Evolutionary conservation across 768 basidiomycete species (phyloP), one percentile per base, ranked within the genome.

Genomic region (Boletus subparvulus): DNA sequence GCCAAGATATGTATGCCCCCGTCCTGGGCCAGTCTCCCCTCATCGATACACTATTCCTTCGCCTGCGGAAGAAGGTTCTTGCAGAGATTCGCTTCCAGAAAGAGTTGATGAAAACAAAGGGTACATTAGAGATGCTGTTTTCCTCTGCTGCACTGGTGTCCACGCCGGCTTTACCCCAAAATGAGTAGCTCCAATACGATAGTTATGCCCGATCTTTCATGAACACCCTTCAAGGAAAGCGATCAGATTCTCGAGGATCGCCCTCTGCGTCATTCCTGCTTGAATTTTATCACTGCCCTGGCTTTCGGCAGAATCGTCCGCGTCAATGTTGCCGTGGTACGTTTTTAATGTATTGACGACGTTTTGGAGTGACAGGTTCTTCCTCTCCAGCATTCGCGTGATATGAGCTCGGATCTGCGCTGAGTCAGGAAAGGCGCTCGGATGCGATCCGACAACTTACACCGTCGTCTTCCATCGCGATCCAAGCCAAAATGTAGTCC

Each of bases 391-490:
- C 80, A 98, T 88, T 64, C 85, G 83, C 51, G 79, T 69, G 8
- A 86, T 77, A 72, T 98, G 96, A 12, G 75, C 74, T 47, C 85
- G 87, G 50, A 94, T 85, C 96, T 98, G 33, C 13, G 28, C 64
- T 35, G n/a, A 11, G 37, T 71, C 32, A 65, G 61, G 19, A 44
- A 37, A 43, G 41, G 39, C 36, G 21, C 28, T 30, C 12, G 7
- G 21, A 21, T 14, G 41, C 10, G 17, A 6, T 33, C 8, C 47
- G 35, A 26, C 19, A 17, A 58, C 90, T 54, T 75, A 97, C 97
- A 37, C 96, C 97, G 64, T 98, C 96, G 64, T 98, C 96, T 74
- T 99, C 97, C 94, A 98, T 95, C 53, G 85, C 82, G 28, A 98
- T 73, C 97, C 97, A 99, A 6, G 90, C 94, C 39, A 98, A 73